Conservation (phyloP, 1,284 basidiomycete genomes). For the Xerocomus amazonicus region DNA sequence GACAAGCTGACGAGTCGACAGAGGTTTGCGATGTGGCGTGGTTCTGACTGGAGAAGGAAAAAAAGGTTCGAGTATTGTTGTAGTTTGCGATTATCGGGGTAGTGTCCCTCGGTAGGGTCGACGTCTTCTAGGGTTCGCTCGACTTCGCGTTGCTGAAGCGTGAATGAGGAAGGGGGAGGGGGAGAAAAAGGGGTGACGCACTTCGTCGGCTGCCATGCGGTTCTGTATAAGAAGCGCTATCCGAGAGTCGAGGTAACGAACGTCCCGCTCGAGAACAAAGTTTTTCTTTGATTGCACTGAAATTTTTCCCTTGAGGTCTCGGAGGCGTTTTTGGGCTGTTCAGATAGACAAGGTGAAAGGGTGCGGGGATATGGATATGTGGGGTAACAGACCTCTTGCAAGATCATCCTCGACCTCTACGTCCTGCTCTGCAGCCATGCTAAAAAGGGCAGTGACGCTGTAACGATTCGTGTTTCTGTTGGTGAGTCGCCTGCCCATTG, state of each 20-base stretch:
- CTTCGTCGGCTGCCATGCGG: conserved; percentile 94
- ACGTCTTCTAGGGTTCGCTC: conserved; percentile 94
- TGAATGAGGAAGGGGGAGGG: conserved; percentile 14
- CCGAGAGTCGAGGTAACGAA: conserved; percentile 95
- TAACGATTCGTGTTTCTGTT: conserved; percentile 96
- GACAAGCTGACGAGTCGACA: conserved; percentile 95
- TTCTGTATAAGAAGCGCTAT: conserved; percentile 99
- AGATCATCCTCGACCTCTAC: conserved; percentile 98
- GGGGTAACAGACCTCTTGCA: conserved; percentile 73
- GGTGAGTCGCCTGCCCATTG: conserved; percentile 70
- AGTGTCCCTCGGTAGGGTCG: conserved; percentile 84
- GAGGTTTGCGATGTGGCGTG: conserved; percentile 92
- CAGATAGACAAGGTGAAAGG: not conserved
- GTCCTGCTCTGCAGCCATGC: conserved; percentile 98
- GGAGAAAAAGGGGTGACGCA: conserved; percentile 37
- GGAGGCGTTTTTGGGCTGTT: conserved; percentile 89
- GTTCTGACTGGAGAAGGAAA: conserved; percentile 97
- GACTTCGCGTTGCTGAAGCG: conserved; percentile 80
- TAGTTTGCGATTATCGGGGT: conserved; percentile 89
- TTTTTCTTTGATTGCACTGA: conserved; percentile 99
- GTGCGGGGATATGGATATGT: not conserved
- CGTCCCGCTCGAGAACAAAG: conserved; percentile 97
- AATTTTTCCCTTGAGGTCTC: conserved; percentile 96
- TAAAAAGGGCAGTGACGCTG: conserved; percentile 93
- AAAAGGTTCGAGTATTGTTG: conserved; percentile 98